These are phyloP conservation scores for Melanomma pulvis-pyrius DNA, from an alignment of 495 filamentous ascomycete genomes.

Conservation along the genomic window DNA sequence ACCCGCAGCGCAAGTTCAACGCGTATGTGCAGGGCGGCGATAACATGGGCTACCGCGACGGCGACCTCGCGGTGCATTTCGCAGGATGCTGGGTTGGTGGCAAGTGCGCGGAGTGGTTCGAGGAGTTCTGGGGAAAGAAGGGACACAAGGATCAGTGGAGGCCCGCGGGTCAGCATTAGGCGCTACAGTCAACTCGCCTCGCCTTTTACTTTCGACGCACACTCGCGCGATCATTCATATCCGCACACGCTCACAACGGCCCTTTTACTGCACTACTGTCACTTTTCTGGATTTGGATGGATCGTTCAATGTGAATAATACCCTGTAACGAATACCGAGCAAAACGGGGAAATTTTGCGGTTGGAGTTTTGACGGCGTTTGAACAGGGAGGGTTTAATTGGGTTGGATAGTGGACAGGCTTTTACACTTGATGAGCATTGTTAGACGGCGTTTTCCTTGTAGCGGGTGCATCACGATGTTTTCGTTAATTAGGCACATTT, in stretches of 20 bases:
- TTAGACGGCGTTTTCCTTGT: not conserved
- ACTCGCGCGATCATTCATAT: no score
- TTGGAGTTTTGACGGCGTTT: not conserved
- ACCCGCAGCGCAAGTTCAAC: slow-evolving; percentile 43
- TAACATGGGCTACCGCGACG: slow-evolving; percentile 44
- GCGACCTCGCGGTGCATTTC: slow-evolving; percentile 47
- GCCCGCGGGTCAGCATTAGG: not conserved
- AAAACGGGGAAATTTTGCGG: not conserved
- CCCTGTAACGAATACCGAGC: not conserved
- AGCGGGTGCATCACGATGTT: not conserved
- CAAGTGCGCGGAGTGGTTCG: slow-evolving; percentile 39
- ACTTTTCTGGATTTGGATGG: not conserved
- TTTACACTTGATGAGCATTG: not conserved
- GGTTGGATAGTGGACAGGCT: not conserved
- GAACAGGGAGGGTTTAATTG: no score
- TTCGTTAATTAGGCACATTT: not conserved
- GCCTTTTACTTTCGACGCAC: not conserved
- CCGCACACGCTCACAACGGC: no score
- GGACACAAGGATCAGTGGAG: slow-evolving; percentile 23
- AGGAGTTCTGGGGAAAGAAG: slow-evolving; percentile 43
- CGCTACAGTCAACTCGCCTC: not conserved
- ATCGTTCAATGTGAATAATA: not conserved
- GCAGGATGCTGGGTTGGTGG: slow-evolving; percentile 47
- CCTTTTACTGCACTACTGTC: not conserved
- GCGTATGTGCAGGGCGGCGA: slow-evolving; percentile 40